A percentile compares a stretch with the other conserved stretches of the same genome.
Conservation (phyloP, 805 yeast species). For the Wickerhamiella slavikovae region DNA sequence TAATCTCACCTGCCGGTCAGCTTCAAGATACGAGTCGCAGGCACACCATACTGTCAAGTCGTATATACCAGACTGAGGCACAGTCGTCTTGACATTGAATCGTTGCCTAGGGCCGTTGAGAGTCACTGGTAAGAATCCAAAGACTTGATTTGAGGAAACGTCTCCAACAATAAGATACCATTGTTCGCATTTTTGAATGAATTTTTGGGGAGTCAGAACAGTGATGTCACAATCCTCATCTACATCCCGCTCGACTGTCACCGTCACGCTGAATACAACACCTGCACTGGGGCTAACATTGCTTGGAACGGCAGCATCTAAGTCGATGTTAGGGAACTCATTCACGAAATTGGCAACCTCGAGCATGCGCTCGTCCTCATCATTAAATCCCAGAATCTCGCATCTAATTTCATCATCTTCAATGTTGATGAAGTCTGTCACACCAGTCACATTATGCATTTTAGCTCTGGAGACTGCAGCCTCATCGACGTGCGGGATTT, state of each 20-base stretch:
- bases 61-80: constrained; percentile 43
- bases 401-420: constrained; percentile 51
- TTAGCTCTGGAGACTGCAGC: constrained; percentile 34
- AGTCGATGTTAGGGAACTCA: constrained; percentile 69
- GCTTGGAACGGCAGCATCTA: constrained; percentile 24
- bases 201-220: constrained; percentile 35
- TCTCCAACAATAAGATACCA: constrained; percentile 88
- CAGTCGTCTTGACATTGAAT: too few species aligned
- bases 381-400: constrained; percentile 34
- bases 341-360: constrained; percentile 77
- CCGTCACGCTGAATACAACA: constrained; percentile 26
- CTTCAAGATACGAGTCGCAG: constrained; percentile 84
- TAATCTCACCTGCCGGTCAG: constrained; percentile 44
- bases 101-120: too few species aligned
- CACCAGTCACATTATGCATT: constrained; percentile 36
- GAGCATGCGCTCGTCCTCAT: constrained; percentile 23
- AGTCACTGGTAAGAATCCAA: constrained; percentile 34
- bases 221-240: constrained; percentile 54
- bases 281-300: constrained; percentile 24
- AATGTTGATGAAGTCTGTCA: constrained; percentile 53
- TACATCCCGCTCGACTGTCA: constrained; percentile 19
- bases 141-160: constrained; percentile 32
- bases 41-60: constrained; percentile 59
- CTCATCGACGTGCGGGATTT: constrained; percentile 47
- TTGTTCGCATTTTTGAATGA: constrained; percentile 30